phyloP scores from a whole-genome alignment of 768 basidiomycete species.

The Phanerodontia chrysosporium region DNA sequence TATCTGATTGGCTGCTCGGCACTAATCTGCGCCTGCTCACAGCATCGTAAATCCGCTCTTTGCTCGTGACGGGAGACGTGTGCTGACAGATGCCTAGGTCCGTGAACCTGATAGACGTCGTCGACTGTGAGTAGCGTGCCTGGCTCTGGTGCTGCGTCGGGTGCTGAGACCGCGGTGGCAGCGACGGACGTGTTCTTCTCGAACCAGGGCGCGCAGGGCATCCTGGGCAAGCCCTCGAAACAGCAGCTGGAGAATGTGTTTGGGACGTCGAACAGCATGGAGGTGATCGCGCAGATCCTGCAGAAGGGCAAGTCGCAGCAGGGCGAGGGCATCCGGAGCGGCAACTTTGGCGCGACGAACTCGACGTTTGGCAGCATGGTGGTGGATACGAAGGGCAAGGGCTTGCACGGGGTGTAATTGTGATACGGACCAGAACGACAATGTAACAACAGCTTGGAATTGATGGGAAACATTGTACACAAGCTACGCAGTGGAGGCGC shows the following conservation, averaged over 20 bases:
- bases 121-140: slow-evolving; percentile 60
- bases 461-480: no score
- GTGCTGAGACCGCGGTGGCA: slow-evolving; percentile 23
- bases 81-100: slow-evolving; percentile 37
- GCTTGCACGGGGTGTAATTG: slow-evolving; percentile 23
- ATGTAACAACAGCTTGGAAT: background rate
- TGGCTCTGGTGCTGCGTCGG: background rate
- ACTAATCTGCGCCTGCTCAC: slow-evolving; percentile 17
- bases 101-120: slow-evolving; percentile 68
- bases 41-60: slow-evolving; percentile 60
- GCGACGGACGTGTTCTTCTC: slow-evolving; percentile 73
- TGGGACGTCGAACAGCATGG: slow-evolving; percentile 57
- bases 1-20: slow-evolving; percentile 10
- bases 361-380: slow-evolving; percentile 30
- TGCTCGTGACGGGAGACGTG: background rate
- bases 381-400: slow-evolving; percentile 39
- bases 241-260: slow-evolving; percentile 80
- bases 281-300: slow-evolving; percentile 57
- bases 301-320: slow-evolving; percentile 58
- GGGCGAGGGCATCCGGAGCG: slow-evolving; percentile 40
- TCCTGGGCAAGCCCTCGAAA: slow-evolving; percentile 68
- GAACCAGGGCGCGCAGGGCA: slow-evolving; percentile 73
- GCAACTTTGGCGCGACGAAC: slow-evolving; percentile 17
- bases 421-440: background rate
- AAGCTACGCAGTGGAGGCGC: no score